A percentile compares a stretch with the other conserved stretches of the same genome.
Conservation (phyloP, 257 asterid genomes). For the Apocynum venetum region DNA sequence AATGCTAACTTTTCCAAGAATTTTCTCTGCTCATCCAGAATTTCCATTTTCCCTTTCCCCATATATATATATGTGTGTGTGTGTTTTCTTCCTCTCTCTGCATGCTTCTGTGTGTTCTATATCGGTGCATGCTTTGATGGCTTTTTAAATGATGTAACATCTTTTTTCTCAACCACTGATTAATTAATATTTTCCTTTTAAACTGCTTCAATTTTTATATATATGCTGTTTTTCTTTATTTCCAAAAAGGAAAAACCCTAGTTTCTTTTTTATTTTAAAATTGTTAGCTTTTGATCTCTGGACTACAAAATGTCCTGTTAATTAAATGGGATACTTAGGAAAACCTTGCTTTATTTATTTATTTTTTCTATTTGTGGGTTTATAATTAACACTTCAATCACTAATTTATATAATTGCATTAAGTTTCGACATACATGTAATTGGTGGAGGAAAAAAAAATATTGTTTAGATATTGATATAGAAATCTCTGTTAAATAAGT, state of each 20-base stretch:
- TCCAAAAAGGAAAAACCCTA: neutral
- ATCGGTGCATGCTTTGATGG: neutral
- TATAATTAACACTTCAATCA: too few species aligned
- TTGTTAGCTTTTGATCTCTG: neutral
- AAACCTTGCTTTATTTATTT: neutral
- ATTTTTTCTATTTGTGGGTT: too few species aligned
- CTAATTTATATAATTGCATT: too few species aligned
- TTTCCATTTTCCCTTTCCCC: neutral
- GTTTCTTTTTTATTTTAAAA: too few species aligned
- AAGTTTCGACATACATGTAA: too few species aligned
- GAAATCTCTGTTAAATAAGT: too few species aligned
- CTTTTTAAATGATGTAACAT: too few species aligned
- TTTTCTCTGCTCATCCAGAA: slow-evolving; percentile 1
- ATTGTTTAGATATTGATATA: too few species aligned
- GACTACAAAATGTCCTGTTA: too few species aligned
- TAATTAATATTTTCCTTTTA: too few species aligned
- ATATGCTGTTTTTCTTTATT: neutral
- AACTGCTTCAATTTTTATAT: neutral
- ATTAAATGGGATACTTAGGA: neutral
- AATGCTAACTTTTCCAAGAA: neutral
- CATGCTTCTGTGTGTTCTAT: neutral
- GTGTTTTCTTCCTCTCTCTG: neutral
- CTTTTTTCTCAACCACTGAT: neutral
- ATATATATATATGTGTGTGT: too few species aligned
- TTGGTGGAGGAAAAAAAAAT: too few species aligned